A percentile compares a stretch with the other conserved stretches of the same genome.
Conservation (phyloP, 2,329 filamentous ascomycete genomes). For the Colletotrichum cordylinicola region DNA sequence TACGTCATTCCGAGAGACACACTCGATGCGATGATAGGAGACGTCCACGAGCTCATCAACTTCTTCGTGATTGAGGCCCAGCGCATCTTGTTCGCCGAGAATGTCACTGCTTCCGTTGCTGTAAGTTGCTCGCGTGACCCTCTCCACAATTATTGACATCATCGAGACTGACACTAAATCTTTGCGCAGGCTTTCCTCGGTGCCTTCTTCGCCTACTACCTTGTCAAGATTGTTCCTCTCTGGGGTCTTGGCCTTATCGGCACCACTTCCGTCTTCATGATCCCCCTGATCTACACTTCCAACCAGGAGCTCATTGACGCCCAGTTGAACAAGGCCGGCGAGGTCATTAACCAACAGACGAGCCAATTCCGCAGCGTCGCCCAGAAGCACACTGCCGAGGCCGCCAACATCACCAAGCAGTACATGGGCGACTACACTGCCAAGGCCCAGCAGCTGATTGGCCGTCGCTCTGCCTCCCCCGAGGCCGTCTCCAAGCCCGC, state of each 20-base stretch:
- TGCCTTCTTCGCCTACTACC: conserved; percentile 70
- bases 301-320: conserved; percentile 75
- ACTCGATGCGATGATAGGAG: conserved; percentile 65
- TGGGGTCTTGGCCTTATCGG: conserved; percentile 70
- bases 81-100: conserved; percentile 73
- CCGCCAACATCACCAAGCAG: conserved; percentile 69
- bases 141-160: conserved; percentile 4
- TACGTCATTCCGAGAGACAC: conserved; percentile 70
- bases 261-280: conserved; percentile 65
- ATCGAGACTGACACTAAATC: not conserved
- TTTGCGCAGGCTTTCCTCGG: conserved; percentile 58
- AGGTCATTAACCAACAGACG: conserved; percentile 67
- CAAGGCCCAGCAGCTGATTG: conserved; percentile 70
- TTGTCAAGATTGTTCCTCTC: conserved; percentile 73
- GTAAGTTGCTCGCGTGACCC: conserved; percentile 47
- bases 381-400: conserved; percentile 68
- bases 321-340: conserved; percentile 62
- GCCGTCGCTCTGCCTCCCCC: conserved; percentile 51
- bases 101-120: conserved; percentile 62
- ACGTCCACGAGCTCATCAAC: conserved; percentile 73
- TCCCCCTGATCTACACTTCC: conserved; percentile 67
- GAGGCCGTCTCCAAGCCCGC: conserved; percentile 43
- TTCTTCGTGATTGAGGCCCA: conserved; percentile 76
- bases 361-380: conserved; percentile 66
- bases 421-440: conserved; percentile 72